phyloP scores from a whole-genome alignment of 331 rosid genomes.

The Quercus lobata region DNA sequence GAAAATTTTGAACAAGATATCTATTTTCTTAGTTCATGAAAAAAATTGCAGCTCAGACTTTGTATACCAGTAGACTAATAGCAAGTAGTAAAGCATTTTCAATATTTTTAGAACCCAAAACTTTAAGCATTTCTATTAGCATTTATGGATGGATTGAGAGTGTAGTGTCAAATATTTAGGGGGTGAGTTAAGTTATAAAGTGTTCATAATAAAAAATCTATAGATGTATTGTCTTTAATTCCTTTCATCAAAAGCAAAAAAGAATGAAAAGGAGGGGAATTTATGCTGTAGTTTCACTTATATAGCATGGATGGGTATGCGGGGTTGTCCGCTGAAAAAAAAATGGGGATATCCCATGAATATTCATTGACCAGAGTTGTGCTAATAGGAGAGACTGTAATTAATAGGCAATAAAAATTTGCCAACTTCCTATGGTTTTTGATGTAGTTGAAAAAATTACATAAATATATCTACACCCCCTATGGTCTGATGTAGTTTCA shows the following conservation, averaged over 20 bases:
- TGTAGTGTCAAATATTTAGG: background rate
- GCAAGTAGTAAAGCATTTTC: background rate
- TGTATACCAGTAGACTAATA: background rate
- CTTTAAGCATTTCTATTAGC: background rate
- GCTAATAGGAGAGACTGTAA: background rate
- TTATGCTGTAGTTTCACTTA: background rate
- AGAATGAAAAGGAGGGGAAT: background rate
- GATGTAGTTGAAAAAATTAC: too few species aligned
- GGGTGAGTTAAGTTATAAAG: background rate
- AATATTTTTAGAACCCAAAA: background rate
- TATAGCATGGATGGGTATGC: background rate
- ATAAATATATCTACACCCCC: too few species aligned
- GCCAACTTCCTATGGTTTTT: background rate
- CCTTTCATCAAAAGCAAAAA: background rate
- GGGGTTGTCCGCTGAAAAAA: background rate
- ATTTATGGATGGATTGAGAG: background rate
- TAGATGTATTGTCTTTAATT: background rate
- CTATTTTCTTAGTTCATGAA: background rate
- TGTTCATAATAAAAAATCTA: background rate
- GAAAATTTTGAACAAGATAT: background rate
- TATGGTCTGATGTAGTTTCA: too few species aligned
- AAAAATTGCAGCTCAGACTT: background rate
- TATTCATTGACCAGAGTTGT: background rate
- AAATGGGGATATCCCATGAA: background rate
- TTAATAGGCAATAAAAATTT: background rate